Evolutionary conservation across 495 filamentous ascomycete species (phyloP).

Genomic region (Hypoxylon crocopeplum): DNA sequence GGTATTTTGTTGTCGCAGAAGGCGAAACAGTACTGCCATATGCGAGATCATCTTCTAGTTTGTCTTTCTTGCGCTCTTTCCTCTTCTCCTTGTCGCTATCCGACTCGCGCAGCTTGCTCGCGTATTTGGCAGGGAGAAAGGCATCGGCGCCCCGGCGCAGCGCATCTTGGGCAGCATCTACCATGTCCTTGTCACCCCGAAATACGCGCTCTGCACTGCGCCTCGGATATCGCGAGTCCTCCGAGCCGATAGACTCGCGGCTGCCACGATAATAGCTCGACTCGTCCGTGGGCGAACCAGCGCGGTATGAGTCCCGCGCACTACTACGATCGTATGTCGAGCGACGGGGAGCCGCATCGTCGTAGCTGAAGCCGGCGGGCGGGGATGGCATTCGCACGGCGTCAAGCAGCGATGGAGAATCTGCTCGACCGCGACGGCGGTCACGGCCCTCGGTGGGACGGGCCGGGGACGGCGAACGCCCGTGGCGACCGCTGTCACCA

Average conservation of each 20-base stretch:
- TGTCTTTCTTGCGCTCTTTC: conserved; percentile 42
- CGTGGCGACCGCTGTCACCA: conserved; percentile 64
- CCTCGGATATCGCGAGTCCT: conserved; percentile 34
- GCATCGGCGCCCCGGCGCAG: conserved; percentile 37
- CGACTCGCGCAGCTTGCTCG: conserved; percentile 28
- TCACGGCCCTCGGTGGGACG: conserved; percentile 49
- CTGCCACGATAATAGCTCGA: conserved; percentile 38
- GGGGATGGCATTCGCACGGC: conserved; percentile 58
- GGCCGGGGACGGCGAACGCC: conserved; percentile 64
- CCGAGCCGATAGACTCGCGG: conserved; percentile 38
- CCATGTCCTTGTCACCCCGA: conserved; percentile 51
- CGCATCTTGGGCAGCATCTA: conserved; percentile 39
- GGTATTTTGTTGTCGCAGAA: conserved; percentile 11
- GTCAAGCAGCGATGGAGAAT: conserved; percentile 46
- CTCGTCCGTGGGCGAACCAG: conserved; percentile 42
- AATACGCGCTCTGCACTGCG: conserved; percentile 43
- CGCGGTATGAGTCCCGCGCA: conserved; percentile 48
- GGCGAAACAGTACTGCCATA: conserved; percentile 46
- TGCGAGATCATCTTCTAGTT: conserved; percentile 53
- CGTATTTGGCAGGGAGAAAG: conserved; percentile 38
- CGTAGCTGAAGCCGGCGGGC: conserved; percentile 43
- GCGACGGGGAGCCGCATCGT: conserved; percentile 37
- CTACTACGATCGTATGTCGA: conserved; percentile 39
- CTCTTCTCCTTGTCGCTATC: conserved; percentile 29
- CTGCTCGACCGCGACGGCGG: conserved; percentile 51